Conservation (phyloP, 192 early-diverging fungal genomes). For the Thamnidium elegans region DNA sequence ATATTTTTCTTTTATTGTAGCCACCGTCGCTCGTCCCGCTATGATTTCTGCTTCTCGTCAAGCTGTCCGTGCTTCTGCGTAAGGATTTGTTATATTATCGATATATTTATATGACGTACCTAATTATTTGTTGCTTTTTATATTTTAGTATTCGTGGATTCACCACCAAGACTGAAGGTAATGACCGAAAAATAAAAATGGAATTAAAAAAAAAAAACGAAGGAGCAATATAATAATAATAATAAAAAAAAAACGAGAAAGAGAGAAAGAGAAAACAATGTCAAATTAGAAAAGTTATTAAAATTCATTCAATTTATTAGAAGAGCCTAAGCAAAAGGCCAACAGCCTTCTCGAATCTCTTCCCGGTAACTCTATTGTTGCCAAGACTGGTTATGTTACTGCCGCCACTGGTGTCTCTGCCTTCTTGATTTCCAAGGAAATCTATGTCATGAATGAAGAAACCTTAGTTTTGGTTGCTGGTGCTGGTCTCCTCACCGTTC, state of each 20-base stretch:
- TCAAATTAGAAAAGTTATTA: background rate
- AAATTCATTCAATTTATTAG: conserved; percentile 33
- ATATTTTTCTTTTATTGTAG: background rate
- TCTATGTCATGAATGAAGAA: conserved; percentile 96
- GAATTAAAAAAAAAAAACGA: background rate
- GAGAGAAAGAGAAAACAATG: no score
- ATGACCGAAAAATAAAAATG: background rate
- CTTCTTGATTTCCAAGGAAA: conserved; percentile 93
- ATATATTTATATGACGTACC: no score
- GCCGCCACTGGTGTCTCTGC: conserved; percentile 79
- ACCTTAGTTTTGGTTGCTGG: conserved; percentile 80
- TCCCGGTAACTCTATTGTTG: conserved; percentile 83
- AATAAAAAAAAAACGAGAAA: background rate
- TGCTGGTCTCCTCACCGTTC: conserved; percentile 73
- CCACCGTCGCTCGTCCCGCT: conserved; percentile 20
- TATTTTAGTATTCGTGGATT: conserved; percentile 30
- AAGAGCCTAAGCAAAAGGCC: conserved; percentile 76
- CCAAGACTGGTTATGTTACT: conserved; percentile 89
- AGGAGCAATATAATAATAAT: background rate
- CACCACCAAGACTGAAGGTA: conserved; percentile 28
- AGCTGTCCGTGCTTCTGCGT: conserved; percentile 21
- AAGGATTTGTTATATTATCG: background rate
- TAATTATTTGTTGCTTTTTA: background rate
- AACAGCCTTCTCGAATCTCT: conserved; percentile 88
- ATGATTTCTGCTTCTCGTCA: conserved; percentile 23